Base-by-base conservation (phyloP, 2,329 filamentous ascomycete genomes). In the Xylaria multiplex region DNA sequence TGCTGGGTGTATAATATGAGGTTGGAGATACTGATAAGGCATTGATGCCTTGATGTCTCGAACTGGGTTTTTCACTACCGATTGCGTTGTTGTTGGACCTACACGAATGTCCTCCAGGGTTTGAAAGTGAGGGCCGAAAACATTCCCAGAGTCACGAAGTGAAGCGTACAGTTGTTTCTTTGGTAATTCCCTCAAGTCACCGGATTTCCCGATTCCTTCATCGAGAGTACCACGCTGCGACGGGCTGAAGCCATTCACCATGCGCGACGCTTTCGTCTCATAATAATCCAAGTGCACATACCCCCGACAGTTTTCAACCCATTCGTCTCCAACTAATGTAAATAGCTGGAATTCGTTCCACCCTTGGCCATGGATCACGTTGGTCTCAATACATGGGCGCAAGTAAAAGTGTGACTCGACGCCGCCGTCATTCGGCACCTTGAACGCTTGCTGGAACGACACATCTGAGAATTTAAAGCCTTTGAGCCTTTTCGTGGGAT, bases 381-480 rank as follows among this genome's bases (percentile, higher is more conserved):
- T 49, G 22, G 42, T 32, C 11, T 42, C 58, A 8, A 11, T 24
- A 13, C 60, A 63, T 58, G 62, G 66, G 9, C 67, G 62, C 35
- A 70, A 55, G 19, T 69, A 67, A 50, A 71, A 66, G 40, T 67
- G 69, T 19, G 67, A 65, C 40, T 71, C 69, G 45, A 70, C 37
- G 3, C 67, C 70, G 19, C 62, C 59, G n/a, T 64, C 66, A 30
- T 46, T 66, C 7, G 69, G 67, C 2, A 72, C 48, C 24, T 59
- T 64, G 1, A 72, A 50, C 1, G 69, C 71, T 35, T 57, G 62
- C 9, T 67, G 62, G 35, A 73, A 69, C 2, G 67, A 66, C 2
- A 73, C 67, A 42, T 73, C 70, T 19, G 48, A 64, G 43, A 73
- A 66, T n/a, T 37, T 52, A 48, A 70, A 70, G 13, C 70, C 66